Conservation (phyloP, 2,329 filamentous ascomycete genomes). For the Davidsoniella eucalypti region DNA sequence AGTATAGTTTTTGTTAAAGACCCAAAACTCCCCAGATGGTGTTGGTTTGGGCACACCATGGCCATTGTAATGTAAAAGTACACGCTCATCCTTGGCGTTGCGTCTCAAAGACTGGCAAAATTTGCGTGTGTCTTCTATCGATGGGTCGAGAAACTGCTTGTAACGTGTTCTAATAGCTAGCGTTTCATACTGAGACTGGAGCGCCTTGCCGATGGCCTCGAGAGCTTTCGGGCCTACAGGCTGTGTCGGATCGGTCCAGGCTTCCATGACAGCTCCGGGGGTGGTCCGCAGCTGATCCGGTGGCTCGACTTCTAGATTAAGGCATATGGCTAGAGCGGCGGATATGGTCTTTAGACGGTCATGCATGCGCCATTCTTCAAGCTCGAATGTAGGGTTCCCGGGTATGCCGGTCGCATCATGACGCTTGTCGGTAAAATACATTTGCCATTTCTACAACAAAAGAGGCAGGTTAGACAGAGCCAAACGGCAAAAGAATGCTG, state of each 20-base stretch:
- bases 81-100: conserved; percentile 88
- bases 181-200: conserved; percentile 95
- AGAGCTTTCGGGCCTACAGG: conserved; percentile 70
- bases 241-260: conserved; percentile 84
- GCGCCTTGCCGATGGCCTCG: conserved; percentile 84
- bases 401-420: conserved; percentile 89
- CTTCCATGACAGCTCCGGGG: conserved; percentile 84
- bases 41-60: conserved; percentile 95
- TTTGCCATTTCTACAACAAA: conserved; percentile 70
- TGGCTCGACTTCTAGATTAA: conserved; percentile 95
- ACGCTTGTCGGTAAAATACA: conserved; percentile 98
- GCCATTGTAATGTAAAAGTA: conserved; percentile 97
- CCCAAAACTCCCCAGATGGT: conserved; percentile 93
- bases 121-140: conserved; percentile 92
- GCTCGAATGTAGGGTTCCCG: conserved; percentile 44
- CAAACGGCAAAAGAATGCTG: background rate
- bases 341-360: conserved; percentile 94
- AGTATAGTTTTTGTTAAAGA: conserved; percentile 97
- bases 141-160: conserved; percentile 92
- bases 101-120: conserved; percentile 80
- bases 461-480: conserved; percentile 12
- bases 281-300: conserved; percentile 93
- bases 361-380: conserved; percentile 95
- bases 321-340: conserved; percentile 79
- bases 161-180: conserved; percentile 90